Evolutionary conservation across 164 flowering plant genomes (phyloP), one percentile per base, ranked within the genome.

Genomic region (Pachysandra terminalis): DNA sequence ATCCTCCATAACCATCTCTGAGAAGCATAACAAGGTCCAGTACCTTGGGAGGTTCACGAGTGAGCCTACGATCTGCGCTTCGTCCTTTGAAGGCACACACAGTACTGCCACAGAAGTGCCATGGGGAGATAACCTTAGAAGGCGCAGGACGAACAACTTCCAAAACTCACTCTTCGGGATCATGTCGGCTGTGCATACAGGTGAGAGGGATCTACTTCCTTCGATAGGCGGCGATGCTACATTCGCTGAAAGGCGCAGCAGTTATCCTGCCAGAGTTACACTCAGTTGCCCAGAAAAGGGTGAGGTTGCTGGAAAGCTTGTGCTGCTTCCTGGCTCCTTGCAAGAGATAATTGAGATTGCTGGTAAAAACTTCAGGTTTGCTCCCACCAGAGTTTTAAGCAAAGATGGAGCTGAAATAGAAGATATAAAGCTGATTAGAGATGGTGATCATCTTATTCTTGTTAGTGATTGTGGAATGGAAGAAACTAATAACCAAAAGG

Each of bases 151-250:
- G 17, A 85, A 75, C 72, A 83, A 79, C 65, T 88, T 87, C 80
- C 82, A 86, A 64, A 92, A 92, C 74, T 90, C 98, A 9, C 77
- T 90, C 0, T 92, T 92, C 68, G 98, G 98, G 19, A 81, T 92
- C 52, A 84, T 91, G 82, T 87, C 90, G 1, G 83, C 83, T 40
- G 86, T 85, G 19, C 84, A 81, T 1, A 75, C 56, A 5, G 82
- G 76, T 22, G 77, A 82, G 48, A 80, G 49, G 12, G 79, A n/a
- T n/a, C n/a, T n/a, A 74, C 24, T 15, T 71, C 27, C n/a, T 68
- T 32, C 61, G 73, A 3, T 19, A 86, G 5, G 54, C 57, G 53
- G 21, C 19, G 51, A 64, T 7, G 13, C 75, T 3, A 67, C 25
- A n/a, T n/a, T n/a, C n/a, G n/a, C n/a, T n/a, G n/a, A n/a, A n/a